phyloP scores from a whole-genome alignment of 2,329 filamentous ascomycete genomes.

The Orbilia oligospora region DNA sequence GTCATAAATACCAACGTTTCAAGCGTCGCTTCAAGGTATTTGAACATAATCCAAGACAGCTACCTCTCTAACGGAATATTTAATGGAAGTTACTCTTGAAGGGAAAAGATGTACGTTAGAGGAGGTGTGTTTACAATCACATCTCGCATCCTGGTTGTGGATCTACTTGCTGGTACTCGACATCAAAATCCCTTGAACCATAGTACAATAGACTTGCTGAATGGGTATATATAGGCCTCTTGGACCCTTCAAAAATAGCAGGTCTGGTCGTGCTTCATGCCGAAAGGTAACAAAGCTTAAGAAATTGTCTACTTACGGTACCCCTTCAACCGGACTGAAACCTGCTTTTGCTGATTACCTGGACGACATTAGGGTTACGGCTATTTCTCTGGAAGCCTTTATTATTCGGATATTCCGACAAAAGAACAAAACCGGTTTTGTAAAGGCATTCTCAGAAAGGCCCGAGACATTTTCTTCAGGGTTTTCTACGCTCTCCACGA shows the following conservation, averaged over 20 bases:
- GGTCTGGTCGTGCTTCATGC: slow-evolving; percentile 90
- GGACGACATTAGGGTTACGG: slow-evolving; percentile 73
- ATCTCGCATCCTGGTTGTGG: slow-evolving; percentile 93
- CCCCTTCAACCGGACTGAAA: not conserved
- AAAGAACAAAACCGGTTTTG: slow-evolving; percentile 91
- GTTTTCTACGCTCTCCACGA: slow-evolving; percentile 87
- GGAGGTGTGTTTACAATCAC: slow-evolving; percentile 97
- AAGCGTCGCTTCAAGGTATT: slow-evolving; percentile 79
- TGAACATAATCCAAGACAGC: slow-evolving; percentile 22
- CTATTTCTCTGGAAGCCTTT: slow-evolving; percentile 93
- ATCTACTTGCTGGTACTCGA: slow-evolving; percentile 79
- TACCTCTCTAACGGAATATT: not conserved
- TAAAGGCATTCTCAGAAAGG: slow-evolving; percentile 95
- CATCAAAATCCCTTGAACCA: not conserved
- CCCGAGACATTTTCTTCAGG: slow-evolving; percentile 91
- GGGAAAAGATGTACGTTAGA: slow-evolving; percentile 90
- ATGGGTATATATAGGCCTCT: slow-evolving; percentile 70
- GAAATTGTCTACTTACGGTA: not conserved
- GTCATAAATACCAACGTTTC: slow-evolving; percentile 96
- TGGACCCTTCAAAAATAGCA: slow-evolving; percentile 87
- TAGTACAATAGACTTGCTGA: slow-evolving; percentile 43
- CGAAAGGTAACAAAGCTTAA: slow-evolving; percentile 72
- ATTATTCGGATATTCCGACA: slow-evolving; percentile 94
- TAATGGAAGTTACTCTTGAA: slow-evolving; percentile 63
- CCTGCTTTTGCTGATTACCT: not conserved